phyloP scores from a whole-genome alignment of 2,329 filamentous ascomycete species.

The Sphaerulina musiva region DNA sequence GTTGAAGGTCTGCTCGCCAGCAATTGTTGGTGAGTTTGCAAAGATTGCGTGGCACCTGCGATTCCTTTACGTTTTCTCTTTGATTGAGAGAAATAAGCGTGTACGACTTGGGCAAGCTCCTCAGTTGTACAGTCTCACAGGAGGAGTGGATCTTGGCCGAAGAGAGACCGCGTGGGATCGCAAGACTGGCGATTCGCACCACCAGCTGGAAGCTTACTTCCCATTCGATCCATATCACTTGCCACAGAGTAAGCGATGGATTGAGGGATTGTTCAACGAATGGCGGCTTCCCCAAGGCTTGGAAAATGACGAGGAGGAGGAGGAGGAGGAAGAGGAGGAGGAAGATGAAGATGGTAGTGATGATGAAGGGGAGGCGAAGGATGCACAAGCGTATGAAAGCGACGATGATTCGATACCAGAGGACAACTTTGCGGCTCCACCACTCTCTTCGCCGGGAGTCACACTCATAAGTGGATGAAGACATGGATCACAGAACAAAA shows the following conservation, averaged over 20 bases:
- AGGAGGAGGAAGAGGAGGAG: constrained; percentile 34
- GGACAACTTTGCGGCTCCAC: constrained; percentile 19
- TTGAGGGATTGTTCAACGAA: constrained; percentile 74
- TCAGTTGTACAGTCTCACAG: constrained; percentile 39
- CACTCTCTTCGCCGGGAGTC: constrained; percentile 10
- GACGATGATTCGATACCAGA: constrained; percentile 26
- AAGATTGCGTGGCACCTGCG: constrained; percentile 77
- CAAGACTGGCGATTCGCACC: constrained; percentile 65
- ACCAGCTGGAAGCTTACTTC: constrained; percentile 89
- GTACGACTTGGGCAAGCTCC: constrained; percentile 69
- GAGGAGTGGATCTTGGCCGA: constrained; percentile 47
- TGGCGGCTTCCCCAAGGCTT: constrained; percentile 68
- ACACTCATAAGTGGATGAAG: constrained; percentile 16
- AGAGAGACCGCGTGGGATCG: constrained; percentile 49
- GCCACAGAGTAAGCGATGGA: constrained; percentile 78
- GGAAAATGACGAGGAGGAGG: constrained; percentile 50
- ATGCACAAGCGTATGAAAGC: constrained; percentile 31
- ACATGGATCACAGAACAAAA: constrained; percentile 12
- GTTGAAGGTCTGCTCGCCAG: constrained; percentile 85
- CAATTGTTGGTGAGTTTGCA: constrained; percentile 87
- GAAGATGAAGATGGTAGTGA: constrained; percentile 29
- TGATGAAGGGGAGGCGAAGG: constrained; percentile 35
- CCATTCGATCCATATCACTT: constrained; percentile 96
- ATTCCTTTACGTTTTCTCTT: constrained; percentile 81
- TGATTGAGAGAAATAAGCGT: constrained; percentile 88